Evolutionary conservation across 1,139 yeast genomes (phyloP), one percentile per base, ranked within the genome.

Genomic region (Nakaseomyces uthaithaninus): DNA sequence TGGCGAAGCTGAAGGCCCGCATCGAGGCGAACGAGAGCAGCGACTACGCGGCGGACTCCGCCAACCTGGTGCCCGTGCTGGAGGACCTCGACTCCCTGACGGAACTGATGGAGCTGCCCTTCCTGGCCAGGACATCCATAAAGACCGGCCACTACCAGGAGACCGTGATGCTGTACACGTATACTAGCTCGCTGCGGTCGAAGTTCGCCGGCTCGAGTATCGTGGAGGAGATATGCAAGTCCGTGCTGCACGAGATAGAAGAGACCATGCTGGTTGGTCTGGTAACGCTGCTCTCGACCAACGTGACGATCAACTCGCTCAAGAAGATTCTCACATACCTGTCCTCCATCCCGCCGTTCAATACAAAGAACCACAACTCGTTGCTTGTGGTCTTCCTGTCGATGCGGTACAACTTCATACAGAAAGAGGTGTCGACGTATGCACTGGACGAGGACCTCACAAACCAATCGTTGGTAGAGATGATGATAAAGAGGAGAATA

Each of bases 71-170:
- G 10, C 53, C 64, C 4, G 65, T 85, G 8, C 62, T 84, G 35
- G 68, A 74, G 27, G 80, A 82, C 49, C 72, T 86, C 49, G 91
- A 81, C 46, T 73, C 78, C 22, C 69, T 87, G 9, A 74, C 83
- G 46, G 95, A 85, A 52, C 71, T 87, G 9, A 66, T 89, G 46
- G 95, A 86, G 54, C 65, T 91, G 24, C 97, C 97, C 0, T 72
- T 93, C 2, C 62, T 89, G 40, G 79, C 93, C 31, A 72, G 77
- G 41, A 76, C 89, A n/a, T 85, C 96, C 60, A 85, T 87, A 5
- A 69, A 76, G 40, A 82, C 83, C 41, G 95, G 95, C 0, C 84
- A 84, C 56, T 91, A 87, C 57, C 84, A 87, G 31, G 95, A 87
- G 53, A 87, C 95, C 5, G 71, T 89, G 18, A 48, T 59, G 54